phyloP scores from a whole-genome alignment of 1,139 yeast genomes.

The Pichia sp. region DNA sequence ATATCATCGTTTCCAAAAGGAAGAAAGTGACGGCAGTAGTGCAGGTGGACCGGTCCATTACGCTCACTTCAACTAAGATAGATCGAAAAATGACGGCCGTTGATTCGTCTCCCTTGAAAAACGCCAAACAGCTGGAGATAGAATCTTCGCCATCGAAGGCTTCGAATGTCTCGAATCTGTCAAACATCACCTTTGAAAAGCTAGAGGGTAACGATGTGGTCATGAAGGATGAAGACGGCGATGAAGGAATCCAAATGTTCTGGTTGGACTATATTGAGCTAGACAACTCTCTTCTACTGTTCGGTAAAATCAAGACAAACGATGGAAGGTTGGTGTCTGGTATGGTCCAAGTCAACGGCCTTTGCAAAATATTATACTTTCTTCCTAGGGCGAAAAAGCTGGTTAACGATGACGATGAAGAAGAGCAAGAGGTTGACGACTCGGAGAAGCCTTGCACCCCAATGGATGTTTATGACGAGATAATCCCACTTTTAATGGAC shows the following conservation, averaged over 20 bases:
- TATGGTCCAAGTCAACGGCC: constrained; percentile 69
- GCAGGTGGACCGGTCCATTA: constrained; percentile 32
- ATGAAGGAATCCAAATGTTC: constrained; percentile 53
- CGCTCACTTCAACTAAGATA: constrained; percentile 25
- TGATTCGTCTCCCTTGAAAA: constrained; percentile 28
- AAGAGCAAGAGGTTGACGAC: constrained; percentile 29
- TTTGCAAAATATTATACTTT: constrained; percentile 69
- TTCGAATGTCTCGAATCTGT: constrained; percentile 21
- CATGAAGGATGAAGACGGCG: constrained; percentile 37
- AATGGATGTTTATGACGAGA: constrained; percentile 73
- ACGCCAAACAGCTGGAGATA: constrained; percentile 10
- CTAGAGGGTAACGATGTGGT: constrained; percentile 44
- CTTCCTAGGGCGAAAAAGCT: constrained; percentile 55
- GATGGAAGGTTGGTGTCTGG: constrained; percentile 65
- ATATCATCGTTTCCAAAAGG: constrained; percentile 47
- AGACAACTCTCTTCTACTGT: constrained; percentile 64
- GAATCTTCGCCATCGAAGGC: constrained; percentile 28
- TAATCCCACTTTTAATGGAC: constrained; percentile 58
- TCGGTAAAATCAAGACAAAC: constrained; percentile 69
- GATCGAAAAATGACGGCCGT: constrained; percentile 13
- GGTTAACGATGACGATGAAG: constrained; percentile 38
- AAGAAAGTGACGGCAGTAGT: constrained; percentile 38
- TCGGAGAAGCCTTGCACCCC: constrained; percentile 40
- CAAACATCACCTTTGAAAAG: constrained; percentile 35
- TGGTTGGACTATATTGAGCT: constrained; percentile 91